These are phyloP conservation scores for Lepraria neglecta DNA, from an alignment of 495 filamentous ascomycete species.

Conservation along the genomic window DNA sequence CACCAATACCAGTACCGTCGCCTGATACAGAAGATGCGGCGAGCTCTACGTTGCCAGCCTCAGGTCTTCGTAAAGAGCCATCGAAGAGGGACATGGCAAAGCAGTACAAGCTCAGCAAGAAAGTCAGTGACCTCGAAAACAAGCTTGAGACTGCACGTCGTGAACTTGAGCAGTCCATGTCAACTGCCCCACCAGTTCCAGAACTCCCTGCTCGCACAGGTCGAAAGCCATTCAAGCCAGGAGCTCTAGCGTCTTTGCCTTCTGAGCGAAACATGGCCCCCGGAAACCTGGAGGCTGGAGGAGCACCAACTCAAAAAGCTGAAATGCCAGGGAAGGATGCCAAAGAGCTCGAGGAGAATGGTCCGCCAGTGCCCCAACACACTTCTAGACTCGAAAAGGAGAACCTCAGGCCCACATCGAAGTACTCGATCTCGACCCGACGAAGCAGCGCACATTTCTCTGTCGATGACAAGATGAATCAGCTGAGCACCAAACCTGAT, in stretches of 20 bases:
- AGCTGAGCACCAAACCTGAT: not conserved
- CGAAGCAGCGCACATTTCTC: not conserved
- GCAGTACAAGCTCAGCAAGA: conserved; percentile 56
- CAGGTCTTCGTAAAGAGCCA: conserved; percentile 41
- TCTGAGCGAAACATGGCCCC: conserved; percentile 42
- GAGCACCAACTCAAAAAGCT: not conserved
- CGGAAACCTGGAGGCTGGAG: not conserved
- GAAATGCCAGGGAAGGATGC: not conserved
- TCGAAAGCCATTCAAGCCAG: conserved; percentile 49
- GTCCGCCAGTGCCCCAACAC: too few relatives aligned
- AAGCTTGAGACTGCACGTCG: conserved; percentile 54
- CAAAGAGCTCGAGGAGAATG: not conserved
- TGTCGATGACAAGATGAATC: not conserved
- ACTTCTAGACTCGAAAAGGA: too few relatives aligned
- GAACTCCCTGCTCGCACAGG: conserved; percentile 34
- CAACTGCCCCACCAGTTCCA: conserved; percentile 37
- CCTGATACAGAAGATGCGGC: conserved; percentile 16
- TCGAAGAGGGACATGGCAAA: conserved; percentile 57
- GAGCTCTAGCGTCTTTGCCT: conserved; percentile 51
- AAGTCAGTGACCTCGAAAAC: conserved; percentile 58
- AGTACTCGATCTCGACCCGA: not conserved
- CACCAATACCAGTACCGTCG: conserved; percentile 16
- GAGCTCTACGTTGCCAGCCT: not conserved
- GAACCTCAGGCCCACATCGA: too few relatives aligned
- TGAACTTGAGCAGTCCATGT: conserved; percentile 48